Evolutionary conservation across 441 rosid species (phyloP), one percentile per base, ranked within the genome.

Genomic region (Syzygium malaccense): DNA sequence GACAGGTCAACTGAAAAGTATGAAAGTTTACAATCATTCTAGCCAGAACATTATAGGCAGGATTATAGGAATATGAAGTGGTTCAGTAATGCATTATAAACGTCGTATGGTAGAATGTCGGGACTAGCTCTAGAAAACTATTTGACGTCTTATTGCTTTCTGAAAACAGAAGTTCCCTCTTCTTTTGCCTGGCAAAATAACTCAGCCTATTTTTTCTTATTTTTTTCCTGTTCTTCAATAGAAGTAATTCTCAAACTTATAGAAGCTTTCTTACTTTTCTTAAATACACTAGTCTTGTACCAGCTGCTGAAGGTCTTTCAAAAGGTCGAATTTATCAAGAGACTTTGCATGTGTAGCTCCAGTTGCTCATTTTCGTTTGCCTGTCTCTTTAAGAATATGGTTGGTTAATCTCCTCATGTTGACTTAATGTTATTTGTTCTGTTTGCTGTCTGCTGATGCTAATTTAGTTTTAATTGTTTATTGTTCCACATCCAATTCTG

Each of bases 291-390:
- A 93, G 97, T 53, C 51, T 91, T 90, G 89, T 88, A 14, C 87
- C 89, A n/a, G 93, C 92, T 86, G 75, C 91, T 6, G 94, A 94
- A 48, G 78, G 88, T 86, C 90, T 88, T 68, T 89, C 94, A 9
- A 94, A 89, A 87, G 99, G 98, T 48, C 95, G 99, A 55, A 94
- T 96, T 32, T 98, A 95, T 93, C 99, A 96, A 71, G 99, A 98
- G 91, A 71, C 49, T 71, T 37, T 71, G 51, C 28, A 71, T 20
- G 8, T 11, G 80, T 37, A 20, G 51, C 80, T 71, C 17, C 51
- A 71, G 9, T 11, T 20, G 80, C 28, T 71, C 80, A 37, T 71
- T 71, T 71, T 37, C 49, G 23, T 37, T 5, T 37, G 80, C 80
- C 51, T 0, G 80, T 37, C 80, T 37, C 8, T 71, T 41, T 12